These are phyloP conservation scores for Cyclostephanos tholiformis DNA, from an alignment of 108 stramenopile species.

Conservation along the genomic window DNA sequence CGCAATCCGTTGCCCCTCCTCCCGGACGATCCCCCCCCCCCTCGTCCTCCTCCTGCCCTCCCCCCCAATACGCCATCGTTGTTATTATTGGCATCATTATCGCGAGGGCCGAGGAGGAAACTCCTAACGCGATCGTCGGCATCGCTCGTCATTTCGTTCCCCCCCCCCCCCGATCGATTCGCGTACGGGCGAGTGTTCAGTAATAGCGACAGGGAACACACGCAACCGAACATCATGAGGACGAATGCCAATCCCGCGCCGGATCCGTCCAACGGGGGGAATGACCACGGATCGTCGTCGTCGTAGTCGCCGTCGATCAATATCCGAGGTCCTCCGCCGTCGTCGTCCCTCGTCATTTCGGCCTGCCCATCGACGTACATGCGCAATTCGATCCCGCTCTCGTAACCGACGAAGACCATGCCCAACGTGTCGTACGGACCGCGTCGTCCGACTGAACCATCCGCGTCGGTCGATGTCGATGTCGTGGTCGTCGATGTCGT, in stretches of 20 bases:
- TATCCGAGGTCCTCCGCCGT: slow-evolving; percentile 22
- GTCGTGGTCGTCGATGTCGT: not conserved
- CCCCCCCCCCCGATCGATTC: not conserved
- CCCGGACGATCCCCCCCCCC: not conserved
- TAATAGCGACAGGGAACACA: slow-evolving; percentile 42
- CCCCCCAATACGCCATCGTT: not conserved
- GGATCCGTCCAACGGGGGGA: not conserved
- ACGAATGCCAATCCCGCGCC: slow-evolving; percentile 36
- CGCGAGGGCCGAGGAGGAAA: not conserved
- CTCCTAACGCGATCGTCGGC: slow-evolving; percentile 9
- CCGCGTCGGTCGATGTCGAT: not conserved
- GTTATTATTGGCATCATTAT: not conserved
- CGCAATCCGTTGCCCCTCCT: slow-evolving; percentile 30
- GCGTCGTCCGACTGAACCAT: not conserved
- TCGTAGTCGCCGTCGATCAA: slow-evolving; percentile 38
- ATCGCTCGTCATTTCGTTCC: slow-evolving; percentile 3
- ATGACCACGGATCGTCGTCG: slow-evolving; percentile 18
- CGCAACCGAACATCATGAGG: slow-evolving; percentile 45
- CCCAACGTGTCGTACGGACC: slow-evolving; percentile 32
- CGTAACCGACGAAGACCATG: slow-evolving; percentile 47
- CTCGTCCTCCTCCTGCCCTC: not conserved
- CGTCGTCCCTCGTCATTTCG: slow-evolving; percentile 10
- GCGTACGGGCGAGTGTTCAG: slow-evolving; percentile 8
- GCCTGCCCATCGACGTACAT: slow-evolving; percentile 29
- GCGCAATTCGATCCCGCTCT: slow-evolving; percentile 31